Evolutionary conservation across 371 early-diverging fungal species (phyloP).

Genomic region (Mucor circinelloides): DNA sequence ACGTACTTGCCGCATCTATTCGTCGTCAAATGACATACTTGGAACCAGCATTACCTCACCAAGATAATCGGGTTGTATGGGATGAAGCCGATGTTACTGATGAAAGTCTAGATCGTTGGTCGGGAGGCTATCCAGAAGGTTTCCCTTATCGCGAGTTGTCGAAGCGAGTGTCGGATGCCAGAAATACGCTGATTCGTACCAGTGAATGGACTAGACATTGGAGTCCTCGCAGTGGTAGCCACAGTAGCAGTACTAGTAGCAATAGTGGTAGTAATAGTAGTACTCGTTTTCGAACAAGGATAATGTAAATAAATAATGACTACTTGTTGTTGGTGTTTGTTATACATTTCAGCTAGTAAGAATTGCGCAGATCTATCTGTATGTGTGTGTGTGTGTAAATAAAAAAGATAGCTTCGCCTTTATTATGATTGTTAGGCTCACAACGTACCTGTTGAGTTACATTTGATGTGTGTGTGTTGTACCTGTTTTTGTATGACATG

Average conservation of each 20-base stretch:
- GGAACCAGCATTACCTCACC: conserved; percentile 23
- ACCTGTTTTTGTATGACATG: neutral
- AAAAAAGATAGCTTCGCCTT: neutral
- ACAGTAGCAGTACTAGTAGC: neutral
- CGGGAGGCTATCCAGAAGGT: conserved; percentile 3
- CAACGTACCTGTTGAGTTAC: neutral
- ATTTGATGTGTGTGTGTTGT: neutral
- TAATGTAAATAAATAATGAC: neutral
- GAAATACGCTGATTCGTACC: conserved; percentile 8
- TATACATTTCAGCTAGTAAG: neutral
- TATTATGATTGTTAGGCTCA: neutral
- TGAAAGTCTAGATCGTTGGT: conserved; percentile 30
- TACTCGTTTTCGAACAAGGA: neutral
- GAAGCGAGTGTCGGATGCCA: conserved; percentile 9
- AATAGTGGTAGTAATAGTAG: neutral
- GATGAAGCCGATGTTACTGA: conserved; percentile 19
- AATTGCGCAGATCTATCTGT: neutral
- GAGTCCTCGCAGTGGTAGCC: conserved; percentile 15
- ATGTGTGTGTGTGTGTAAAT: neutral
- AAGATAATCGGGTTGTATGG: conserved; percentile 7
- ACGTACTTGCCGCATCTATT: conserved; percentile 26
- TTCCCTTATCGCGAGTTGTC: conserved; percentile 27
- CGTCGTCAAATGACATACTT: conserved; percentile 11
- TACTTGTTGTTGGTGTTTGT: neutral
- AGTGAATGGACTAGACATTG: conserved; percentile 33